These are phyloP conservation scores for Colletotrichum sp. DNA, from an alignment of 2,329 filamentous ascomycete genomes.

Conservation along the genomic window DNA sequence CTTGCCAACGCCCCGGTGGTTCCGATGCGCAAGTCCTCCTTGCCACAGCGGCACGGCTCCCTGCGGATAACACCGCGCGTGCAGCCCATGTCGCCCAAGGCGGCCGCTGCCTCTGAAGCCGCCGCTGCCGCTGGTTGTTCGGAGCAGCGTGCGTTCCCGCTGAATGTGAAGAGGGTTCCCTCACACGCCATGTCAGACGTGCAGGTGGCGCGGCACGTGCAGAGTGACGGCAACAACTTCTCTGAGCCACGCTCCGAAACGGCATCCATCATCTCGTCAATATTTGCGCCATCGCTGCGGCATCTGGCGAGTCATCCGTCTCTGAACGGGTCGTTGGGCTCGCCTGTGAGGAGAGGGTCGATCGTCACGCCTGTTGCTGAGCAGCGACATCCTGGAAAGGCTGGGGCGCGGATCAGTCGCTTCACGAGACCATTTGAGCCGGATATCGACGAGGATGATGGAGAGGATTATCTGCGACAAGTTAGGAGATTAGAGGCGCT, in stretches of 20 bases:
- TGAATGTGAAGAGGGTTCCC: background rate
- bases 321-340: background rate
- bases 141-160: background rate
- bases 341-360: background rate
- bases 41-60: background rate
- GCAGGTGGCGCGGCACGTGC: background rate
- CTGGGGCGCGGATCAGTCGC: slow-evolving; percentile 14
- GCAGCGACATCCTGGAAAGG: slow-evolving; percentile 15
- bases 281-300: slow-evolving; percentile 11
- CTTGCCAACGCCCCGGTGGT: background rate
- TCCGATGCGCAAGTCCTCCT: background rate
- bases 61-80: background rate
- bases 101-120: background rate
- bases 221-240: background rate
- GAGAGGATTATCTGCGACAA: background rate
- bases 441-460: slow-evolving; percentile 7
- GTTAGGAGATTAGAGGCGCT: background rate
- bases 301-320: slow-evolving; percentile 14
- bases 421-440: slow-evolving; percentile 12
- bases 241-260: slow-evolving; percentile 1
- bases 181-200: background rate
- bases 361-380: slow-evolving; percentile 1
- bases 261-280: slow-evolving; percentile 11
- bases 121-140: background rate
- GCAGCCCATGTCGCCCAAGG: background rate